phyloP scores from a whole-genome alignment of 2,329 filamentous ascomycete species.

The Aspergillus sp. region DNA sequence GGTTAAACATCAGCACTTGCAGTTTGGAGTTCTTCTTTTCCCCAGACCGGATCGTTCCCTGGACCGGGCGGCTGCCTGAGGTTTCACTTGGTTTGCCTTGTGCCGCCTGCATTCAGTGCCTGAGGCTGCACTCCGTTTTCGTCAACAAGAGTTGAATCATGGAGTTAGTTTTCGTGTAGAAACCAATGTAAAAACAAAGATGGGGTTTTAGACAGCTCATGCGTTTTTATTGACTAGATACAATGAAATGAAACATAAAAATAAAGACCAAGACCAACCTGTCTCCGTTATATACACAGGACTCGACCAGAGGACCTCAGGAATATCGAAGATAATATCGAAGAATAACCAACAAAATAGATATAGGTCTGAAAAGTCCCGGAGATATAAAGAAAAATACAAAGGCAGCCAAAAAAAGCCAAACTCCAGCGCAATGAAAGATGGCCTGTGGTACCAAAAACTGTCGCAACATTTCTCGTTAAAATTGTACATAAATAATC shows the following conservation, averaged over 20 bases:
- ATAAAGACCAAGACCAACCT: background rate
- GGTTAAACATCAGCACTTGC: conserved; percentile 4
- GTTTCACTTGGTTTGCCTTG: background rate
- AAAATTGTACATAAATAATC: conserved; percentile 6
- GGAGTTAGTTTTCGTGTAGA: background rate
- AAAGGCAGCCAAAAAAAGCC: background rate
- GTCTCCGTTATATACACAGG: background rate
- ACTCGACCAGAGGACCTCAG: background rate
- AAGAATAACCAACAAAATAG: background rate
- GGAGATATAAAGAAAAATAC: background rate
- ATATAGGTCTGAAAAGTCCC: background rate
- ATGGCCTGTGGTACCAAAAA: conserved; percentile 4
- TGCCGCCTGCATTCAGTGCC: background rate
- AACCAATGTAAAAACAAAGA: background rate
- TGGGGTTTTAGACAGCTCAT: too few species aligned
- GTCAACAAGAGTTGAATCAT: background rate
- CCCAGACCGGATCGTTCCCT: background rate
- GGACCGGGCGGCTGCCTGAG: background rate
- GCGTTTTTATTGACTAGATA: background rate
- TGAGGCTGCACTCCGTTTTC: background rate
- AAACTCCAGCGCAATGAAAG: background rate
- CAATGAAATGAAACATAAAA: background rate
- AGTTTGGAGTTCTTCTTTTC: background rate
- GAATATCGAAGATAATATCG: background rate
- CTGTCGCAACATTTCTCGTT: background rate